Evolutionary conservation across 2,329 filamentous ascomycete species (phyloP).

Genomic region (Alternaria dauci): DNA sequence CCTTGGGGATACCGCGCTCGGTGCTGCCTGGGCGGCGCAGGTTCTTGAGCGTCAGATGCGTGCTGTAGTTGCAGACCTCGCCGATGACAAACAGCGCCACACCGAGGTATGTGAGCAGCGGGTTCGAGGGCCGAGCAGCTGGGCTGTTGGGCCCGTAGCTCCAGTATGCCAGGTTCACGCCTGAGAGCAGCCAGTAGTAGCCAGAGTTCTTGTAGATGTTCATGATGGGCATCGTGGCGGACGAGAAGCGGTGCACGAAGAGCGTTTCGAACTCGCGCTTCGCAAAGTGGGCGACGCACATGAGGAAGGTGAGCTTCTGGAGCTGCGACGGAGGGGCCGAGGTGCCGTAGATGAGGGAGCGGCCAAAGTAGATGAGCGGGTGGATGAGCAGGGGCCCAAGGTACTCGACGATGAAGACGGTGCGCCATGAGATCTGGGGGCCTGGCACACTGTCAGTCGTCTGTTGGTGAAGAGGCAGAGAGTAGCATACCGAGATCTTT

Average conservation of each 20-base stretch:
- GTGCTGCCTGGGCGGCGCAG: conserved; percentile 79
- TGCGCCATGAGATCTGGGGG: conserved; percentile 88
- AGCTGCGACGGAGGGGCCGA: conserved; percentile 65
- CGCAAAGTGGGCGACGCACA: conserved; percentile 84
- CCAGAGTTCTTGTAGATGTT: conserved; percentile 96
- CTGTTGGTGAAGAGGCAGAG: not conserved
- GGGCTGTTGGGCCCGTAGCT: conserved; percentile 80
- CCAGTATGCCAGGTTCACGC: conserved; percentile 82
- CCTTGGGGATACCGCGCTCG: conserved; percentile 85
- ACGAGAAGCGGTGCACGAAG: conserved; percentile 94
- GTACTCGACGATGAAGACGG: conserved; percentile 96
- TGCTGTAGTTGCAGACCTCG: conserved; percentile 80
- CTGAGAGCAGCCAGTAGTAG: conserved; percentile 91
- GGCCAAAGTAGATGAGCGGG: conserved; percentile 72
- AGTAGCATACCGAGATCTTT: conserved; percentile 82
- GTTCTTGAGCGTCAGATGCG: conserved; percentile 79
- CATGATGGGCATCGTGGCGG: conserved; percentile 87
- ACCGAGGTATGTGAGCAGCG: conserved; percentile 64
- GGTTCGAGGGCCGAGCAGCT: conserved; percentile 64
- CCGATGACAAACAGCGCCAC: conserved; percentile 77
- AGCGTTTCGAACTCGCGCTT: conserved; percentile 96
- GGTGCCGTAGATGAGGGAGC: conserved; percentile 74
- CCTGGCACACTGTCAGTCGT: conserved; percentile 61
- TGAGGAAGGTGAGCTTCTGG: conserved; percentile 76
- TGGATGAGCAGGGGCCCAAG: conserved; percentile 90